Conservation (phyloP, 148 eudicot genomes). For the Silene uniflora region DNA sequence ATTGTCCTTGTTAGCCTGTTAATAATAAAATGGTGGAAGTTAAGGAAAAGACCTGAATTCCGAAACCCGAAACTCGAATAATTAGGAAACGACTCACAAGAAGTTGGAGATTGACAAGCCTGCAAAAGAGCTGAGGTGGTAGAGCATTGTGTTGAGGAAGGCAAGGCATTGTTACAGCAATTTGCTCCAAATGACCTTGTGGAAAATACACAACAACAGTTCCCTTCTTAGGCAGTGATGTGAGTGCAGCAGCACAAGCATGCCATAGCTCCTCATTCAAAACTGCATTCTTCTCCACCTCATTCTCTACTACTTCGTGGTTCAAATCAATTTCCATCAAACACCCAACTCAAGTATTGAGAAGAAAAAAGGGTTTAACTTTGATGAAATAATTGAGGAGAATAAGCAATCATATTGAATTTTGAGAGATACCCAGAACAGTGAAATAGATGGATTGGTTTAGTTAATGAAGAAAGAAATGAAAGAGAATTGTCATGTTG, state of each 20-base stretch:
- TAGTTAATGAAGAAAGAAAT: neutral
- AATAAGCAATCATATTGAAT: conserved; percentile 3
- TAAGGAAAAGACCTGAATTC: too few relatives aligned
- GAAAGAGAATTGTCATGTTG: too few relatives aligned
- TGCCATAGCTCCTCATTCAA: conserved; percentile 98
- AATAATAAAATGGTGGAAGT: conserved; percentile 6
- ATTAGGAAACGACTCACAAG: conserved; percentile 48
- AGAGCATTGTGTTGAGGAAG: conserved; percentile 44
- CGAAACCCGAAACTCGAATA: too few relatives aligned
- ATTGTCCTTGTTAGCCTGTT: conserved; percentile 87
- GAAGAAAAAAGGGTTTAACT: neutral
- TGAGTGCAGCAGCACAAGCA: conserved; percentile 90
- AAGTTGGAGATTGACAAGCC: conserved; percentile 61
- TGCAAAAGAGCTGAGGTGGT: conserved; percentile 79
- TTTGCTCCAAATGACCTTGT: conserved; percentile 88
- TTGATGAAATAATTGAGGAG: neutral
- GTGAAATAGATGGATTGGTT: conserved; percentile 25
- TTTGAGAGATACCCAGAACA: conserved; percentile 15
- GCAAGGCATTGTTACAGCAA: conserved; percentile 33
- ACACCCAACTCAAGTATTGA: neutral
- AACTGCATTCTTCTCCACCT: too few relatives aligned
- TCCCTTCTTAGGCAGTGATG: conserved; percentile 61
- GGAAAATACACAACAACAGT: conserved; percentile 89
- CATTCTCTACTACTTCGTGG: conserved; percentile 30
- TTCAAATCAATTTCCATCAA: conserved; percentile 94